Percentiles rank a stretch among this genome's conserved stretches.
phyloP scores from a whole-genome alignment of 768 basidiomycete genomes.

The Mycena polygramma region DNA sequence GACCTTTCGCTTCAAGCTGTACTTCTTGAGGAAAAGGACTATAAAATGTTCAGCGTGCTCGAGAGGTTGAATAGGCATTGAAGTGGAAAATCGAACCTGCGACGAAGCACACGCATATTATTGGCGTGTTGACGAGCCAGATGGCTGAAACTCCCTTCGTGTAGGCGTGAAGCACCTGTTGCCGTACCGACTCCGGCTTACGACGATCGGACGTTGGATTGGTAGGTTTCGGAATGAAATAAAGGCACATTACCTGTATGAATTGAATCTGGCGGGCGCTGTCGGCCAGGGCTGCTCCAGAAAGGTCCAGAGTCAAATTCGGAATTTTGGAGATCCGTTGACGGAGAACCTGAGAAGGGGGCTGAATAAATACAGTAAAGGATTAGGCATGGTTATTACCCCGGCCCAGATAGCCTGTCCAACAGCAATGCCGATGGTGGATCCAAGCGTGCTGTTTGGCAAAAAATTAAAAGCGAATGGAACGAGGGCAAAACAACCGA shows the following conservation, averaged over 20 bases:
- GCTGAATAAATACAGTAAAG: background rate
- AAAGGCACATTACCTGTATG: constrained; percentile 9
- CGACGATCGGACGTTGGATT: background rate
- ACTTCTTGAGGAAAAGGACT: constrained; percentile 33
- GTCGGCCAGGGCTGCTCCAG: constrained; percentile 20
- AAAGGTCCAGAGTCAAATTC: constrained; percentile 15
- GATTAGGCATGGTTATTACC: constrained; percentile 43
- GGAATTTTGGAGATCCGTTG: constrained; percentile 19
- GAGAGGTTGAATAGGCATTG: background rate
- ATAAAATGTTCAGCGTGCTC: background rate
- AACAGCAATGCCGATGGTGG: constrained; percentile 78
- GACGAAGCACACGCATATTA: constrained; percentile 22
- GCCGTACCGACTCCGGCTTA: constrained; percentile 25
- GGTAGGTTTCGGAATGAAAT: background rate
- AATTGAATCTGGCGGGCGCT: constrained; percentile 14
- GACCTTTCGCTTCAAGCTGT: constrained; percentile 31
- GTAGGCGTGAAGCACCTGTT: constrained; percentile 29
- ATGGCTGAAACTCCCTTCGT: constrained; percentile 27
- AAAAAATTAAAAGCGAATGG: constrained; percentile 31
- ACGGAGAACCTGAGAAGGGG: constrained; percentile 9
- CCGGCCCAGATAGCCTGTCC: constrained; percentile 79
- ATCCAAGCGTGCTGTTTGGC: constrained; percentile 70
- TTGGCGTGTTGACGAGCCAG: constrained; percentile 33
- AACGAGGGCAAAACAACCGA: constrained; percentile 60
- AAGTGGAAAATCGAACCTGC: constrained; percentile 3